A percentile compares a stretch with the other conserved stretches of the same genome.
Evolutionary conservation across 306 rosid genomes (phyloP).

Genomic region (Oemleria cerasiformis): DNA sequence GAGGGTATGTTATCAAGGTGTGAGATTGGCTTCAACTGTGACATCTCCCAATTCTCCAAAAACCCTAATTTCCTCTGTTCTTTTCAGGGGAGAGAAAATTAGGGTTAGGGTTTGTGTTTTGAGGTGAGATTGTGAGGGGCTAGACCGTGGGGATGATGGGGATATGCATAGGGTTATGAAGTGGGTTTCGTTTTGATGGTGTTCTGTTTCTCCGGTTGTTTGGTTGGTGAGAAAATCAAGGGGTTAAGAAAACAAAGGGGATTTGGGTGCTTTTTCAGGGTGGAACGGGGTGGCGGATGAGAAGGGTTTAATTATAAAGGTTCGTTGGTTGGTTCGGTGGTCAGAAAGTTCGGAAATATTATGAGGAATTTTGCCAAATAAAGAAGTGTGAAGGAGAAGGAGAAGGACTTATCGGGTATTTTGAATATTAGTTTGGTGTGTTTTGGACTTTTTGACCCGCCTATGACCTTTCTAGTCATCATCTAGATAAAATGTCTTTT

Average conservation of each 20-base stretch:
- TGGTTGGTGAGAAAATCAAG: conserved; percentile 18
- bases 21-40: conserved; percentile 43
- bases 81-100: not conserved
- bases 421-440: not conserved
- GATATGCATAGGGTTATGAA: not conserved
- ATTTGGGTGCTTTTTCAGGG: not conserved
- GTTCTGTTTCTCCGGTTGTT: not conserved
- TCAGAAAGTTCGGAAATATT: not conserved
- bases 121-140: not conserved
- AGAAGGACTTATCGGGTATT: conserved; percentile 15
- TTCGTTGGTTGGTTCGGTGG: not conserved
- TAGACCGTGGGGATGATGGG: not conserved
- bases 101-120: not conserved
- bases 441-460: not conserved
- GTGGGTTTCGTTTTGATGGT: not conserved
- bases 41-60: conserved; percentile 37
- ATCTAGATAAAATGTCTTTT: not conserved
- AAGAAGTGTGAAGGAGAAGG: not conserved
- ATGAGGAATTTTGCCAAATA: not conserved
- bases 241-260: not conserved
- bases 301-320: not conserved
- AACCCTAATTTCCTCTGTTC: not conserved
- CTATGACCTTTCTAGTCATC: not conserved
- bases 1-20: conserved; percentile 61
- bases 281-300: not conserved